Percentiles rank a stretch among this genome's conserved stretches.
Conservation (phyloP, 768 basidiomycete genomes). For the Clitopilus hobsonii region DNA sequence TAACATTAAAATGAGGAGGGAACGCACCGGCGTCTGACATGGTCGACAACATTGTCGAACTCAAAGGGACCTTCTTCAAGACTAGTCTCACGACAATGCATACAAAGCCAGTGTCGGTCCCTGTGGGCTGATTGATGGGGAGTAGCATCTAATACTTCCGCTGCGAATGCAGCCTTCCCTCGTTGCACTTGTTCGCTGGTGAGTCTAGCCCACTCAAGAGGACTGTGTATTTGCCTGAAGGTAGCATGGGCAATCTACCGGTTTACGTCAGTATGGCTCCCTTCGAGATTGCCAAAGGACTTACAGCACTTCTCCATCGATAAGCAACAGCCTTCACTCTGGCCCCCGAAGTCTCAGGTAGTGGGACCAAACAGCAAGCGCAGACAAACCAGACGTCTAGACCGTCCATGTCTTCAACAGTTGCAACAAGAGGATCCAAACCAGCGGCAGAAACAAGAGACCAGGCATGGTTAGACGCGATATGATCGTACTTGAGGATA, state of each 20-base stretch:
- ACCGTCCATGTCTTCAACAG: neutral
- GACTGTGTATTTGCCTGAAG: neutral
- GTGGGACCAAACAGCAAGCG: neutral
- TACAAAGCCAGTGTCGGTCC: neutral
- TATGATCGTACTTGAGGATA: neutral
- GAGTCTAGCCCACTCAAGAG: neutral
- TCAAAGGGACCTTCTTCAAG: neutral
- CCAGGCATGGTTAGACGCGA: neutral
- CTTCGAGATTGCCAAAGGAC: no score
- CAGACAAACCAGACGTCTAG: neutral
- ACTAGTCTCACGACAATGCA: neutral
- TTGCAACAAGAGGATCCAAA: neutral
- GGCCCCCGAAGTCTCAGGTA: neutral
- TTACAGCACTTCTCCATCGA: neutral
- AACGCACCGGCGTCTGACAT: neutral
- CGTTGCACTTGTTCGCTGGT: neutral
- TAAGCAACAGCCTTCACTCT: neutral
- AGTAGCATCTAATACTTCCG: neutral
- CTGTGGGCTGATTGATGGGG: no score
- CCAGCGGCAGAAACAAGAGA: neutral
- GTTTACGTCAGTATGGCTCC: no score
- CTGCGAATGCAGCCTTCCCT: neutral
- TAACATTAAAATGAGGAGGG: neutral
- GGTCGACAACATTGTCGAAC: neutral
- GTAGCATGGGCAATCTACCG: neutral